Percentiles rank a stretch among this genome's conserved stretches.
Evolutionary conservation across 495 filamentous ascomycete genomes (phyloP).

Genomic region (Neurospora discreta): DNA sequence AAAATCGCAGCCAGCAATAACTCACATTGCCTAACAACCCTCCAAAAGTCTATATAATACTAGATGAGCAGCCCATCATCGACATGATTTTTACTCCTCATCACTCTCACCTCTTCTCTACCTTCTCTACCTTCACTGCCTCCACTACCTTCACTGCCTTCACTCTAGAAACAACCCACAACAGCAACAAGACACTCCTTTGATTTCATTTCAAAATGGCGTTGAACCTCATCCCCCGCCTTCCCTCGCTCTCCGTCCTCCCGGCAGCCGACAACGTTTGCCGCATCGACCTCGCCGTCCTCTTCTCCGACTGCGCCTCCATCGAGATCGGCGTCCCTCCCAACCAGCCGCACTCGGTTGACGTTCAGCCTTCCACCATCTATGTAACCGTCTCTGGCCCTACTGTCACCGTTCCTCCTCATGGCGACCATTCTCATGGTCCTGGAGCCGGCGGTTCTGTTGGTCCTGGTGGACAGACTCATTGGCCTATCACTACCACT

Average conservation of each 20-base stretch:
- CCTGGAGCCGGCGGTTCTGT: not conserved
- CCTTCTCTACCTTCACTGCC: not conserved
- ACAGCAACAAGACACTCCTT: not conserved
- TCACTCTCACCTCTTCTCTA: not conserved
- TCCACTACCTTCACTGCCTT: no score
- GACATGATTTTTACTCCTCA: not conserved
- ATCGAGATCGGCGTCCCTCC: constrained; percentile 2
- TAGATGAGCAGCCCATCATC: not conserved
- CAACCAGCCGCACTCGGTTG: not conserved
- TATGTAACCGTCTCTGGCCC: constrained; percentile 3
- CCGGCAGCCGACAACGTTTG: constrained; percentile 4
- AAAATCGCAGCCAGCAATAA: not conserved
- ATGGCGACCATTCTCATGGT: not conserved
- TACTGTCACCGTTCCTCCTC: not conserved
- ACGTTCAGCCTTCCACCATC: constrained; percentile 8
- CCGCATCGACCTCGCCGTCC: constrained; percentile 5
- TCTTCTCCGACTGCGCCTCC: constrained; percentile 7
- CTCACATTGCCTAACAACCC: not conserved
- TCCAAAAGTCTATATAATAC: not conserved
- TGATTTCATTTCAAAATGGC: constrained; percentile 1
- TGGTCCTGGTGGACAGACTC: not conserved
- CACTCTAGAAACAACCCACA: not conserved
- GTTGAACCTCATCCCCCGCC: constrained; percentile 1
- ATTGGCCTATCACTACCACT: not conserved
- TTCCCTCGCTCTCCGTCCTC: constrained; percentile 5